These are phyloP conservation scores for Cercophora samala DNA, from an alignment of 495 filamentous ascomycete species.

Conservation along the genomic window DNA sequence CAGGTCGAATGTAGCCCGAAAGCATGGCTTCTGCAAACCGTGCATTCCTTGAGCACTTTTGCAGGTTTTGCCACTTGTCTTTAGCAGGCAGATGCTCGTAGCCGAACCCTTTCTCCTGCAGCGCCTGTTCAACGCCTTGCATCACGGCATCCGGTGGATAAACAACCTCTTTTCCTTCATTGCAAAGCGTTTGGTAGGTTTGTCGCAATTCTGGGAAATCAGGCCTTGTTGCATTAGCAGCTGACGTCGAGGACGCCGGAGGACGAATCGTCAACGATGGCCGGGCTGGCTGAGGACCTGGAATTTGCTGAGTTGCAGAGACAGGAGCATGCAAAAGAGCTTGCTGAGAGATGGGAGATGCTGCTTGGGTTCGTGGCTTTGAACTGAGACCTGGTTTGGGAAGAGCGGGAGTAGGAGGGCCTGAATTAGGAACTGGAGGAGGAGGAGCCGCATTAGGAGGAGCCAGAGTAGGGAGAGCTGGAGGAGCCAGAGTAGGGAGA, in stretches of 20 bases:
- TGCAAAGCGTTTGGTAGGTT: not conserved
- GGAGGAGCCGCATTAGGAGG: not conserved
- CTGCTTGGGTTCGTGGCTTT: not conserved
- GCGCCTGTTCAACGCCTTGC: not conserved
- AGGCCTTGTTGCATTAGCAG: not conserved
- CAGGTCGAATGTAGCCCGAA: constrained; percentile 20
- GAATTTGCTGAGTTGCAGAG: not conserved
- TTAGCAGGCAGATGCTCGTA: not conserved
- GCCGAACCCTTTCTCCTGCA: not conserved
- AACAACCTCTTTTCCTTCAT: not conserved
- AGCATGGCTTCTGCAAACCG: constrained; percentile 31
- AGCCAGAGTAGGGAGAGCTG: not conserved
- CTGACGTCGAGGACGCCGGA: not conserved
- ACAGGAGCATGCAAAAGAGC: not conserved
- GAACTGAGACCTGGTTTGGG: no score
- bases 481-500: not conserved
- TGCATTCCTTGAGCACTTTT: constrained; percentile 3
- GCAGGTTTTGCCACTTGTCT: not conserved
- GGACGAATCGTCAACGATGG: constrained; percentile 19
- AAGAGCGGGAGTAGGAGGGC: no score
- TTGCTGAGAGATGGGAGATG: not conserved
- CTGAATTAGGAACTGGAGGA: no score
- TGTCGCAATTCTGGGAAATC: not conserved
- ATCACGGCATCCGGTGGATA: not conserved
- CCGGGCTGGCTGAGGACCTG: not conserved